Base-by-base conservation (phyloP, 2,329 filamentous ascomycete species). In the Acrodontium crateriforme region DNA sequence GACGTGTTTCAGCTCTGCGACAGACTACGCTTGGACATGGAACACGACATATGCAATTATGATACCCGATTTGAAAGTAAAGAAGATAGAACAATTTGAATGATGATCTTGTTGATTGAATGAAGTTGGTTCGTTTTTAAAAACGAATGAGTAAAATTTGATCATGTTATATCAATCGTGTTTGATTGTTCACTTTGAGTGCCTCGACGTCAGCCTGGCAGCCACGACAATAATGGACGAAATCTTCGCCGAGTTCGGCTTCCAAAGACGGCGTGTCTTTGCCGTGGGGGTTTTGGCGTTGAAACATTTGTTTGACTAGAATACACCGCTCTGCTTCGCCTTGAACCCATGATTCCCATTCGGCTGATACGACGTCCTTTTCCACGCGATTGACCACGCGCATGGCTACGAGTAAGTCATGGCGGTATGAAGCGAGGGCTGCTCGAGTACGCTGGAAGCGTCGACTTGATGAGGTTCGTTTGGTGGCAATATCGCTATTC, bases 261-360 rank as follows among this genome's bases (percentile, higher is more conserved):
- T 73, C 55, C 18, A 63, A 59, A 24, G 57, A 53, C 18, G 41
- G 16, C 21, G 15, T 25, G 36, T 38, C 18, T 40, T 28, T 11
- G 42, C 28, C 20, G 43, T 36, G 10, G 20, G 36, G 20, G 30
- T 33, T 38, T 46, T 30, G 37, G n/a, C n/a, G n/a, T 51, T 44
- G 49, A 13, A 78, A 47, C 41, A 73, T 54, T 9, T 47, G 50
- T 21, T 65, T 62, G 6, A 73, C 53, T 46, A 78, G 69, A 31
- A 71, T 71, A 52, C 89, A 98, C 26, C 80, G 70, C 18, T 64
- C 55, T 38, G 74, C 76, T 58, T 98, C 89, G 40, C 81, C 77
- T 3, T 69, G 56, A 16, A 95, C 66, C 85, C 87, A 98, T 38
- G 81, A 80, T 58, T 93, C 85, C 77, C 84, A 98, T 53, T 94